Conservation (phyloP, 2,329 filamentous ascomycete genomes). For the Mycosphaerelloides madeirae region DNA sequence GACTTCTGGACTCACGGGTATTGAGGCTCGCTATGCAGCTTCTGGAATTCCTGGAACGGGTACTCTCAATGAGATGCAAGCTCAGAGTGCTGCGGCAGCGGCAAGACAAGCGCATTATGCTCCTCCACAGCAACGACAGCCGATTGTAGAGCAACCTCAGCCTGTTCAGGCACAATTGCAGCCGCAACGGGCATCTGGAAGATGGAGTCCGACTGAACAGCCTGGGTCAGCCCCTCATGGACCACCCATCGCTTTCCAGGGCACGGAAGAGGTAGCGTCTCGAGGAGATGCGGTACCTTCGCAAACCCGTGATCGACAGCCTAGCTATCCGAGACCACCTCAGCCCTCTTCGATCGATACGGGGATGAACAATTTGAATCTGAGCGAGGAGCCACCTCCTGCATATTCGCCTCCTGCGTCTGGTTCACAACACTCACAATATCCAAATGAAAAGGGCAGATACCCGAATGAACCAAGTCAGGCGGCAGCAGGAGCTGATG, state of each 20-base stretch:
- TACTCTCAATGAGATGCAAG: constrained; percentile 69
- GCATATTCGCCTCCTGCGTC: constrained; percentile 64
- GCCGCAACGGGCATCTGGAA: constrained; percentile 50
- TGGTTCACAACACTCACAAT: constrained; percentile 50
- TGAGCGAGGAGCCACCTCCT: constrained; percentile 82
- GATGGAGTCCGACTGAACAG: constrained; percentile 92
- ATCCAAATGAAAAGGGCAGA: constrained; percentile 71
- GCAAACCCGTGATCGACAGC: constrained; percentile 13
- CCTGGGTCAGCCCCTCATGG: constrained; percentile 83
- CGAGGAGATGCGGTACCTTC: constrained; percentile 17
- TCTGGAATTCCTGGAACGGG: constrained; percentile 83
- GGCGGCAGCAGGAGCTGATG: constrained; percentile 20
- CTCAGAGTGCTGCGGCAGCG: constrained; percentile 73
- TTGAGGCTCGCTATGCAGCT: constrained; percentile 86
- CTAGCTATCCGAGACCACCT: constrained; percentile 36
- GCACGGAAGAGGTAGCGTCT: constrained; percentile 61
- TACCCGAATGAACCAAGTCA: constrained; percentile 42
- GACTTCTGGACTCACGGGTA: constrained; percentile 55
- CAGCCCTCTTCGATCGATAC: constrained; percentile 56
- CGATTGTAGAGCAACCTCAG: constrained; percentile 39
- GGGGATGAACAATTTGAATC: constrained; percentile 77
- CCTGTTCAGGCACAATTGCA: constrained; percentile 15
- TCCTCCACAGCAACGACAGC: constrained; percentile 33
- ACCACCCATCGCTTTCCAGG: constrained; percentile 87
- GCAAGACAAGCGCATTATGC: constrained; percentile 75